A percentile compares a stretch with the other conserved stretches of the same genome.
Conservation (phyloP, 2,329 filamentous ascomycete species). For the Penicillium psychrosexuale region DNA sequence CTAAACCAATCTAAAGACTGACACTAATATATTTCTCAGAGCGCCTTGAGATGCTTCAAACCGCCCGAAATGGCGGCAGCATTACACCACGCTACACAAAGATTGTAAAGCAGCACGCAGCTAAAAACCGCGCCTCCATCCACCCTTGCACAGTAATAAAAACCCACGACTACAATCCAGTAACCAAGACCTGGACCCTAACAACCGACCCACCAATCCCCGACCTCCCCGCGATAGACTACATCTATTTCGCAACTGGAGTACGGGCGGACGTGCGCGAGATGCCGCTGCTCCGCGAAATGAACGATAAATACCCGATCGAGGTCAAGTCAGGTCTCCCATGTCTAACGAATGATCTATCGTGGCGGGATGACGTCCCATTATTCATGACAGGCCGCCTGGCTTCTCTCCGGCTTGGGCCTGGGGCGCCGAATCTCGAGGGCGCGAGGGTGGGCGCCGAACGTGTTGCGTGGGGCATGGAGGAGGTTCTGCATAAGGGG, state of each 20-base stretch:
- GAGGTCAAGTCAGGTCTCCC: slow-evolving; percentile 64
- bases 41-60: slow-evolving; percentile 62
- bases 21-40: slow-evolving; percentile 40
- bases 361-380: slow-evolving; percentile 71
- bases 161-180: slow-evolving; percentile 51
- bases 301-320: slow-evolving; percentile 61
- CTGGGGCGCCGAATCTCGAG: slow-evolving; percentile 69
- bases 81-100: slow-evolving; percentile 68
- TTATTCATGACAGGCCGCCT: slow-evolving; percentile 68
- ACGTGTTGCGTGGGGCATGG: slow-evolving; percentile 67
- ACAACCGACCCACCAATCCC: slow-evolving; percentile 53
- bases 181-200: slow-evolving; percentile 51
- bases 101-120: slow-evolving; percentile 60
- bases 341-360: slow-evolving; percentile 70
- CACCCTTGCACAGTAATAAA: slow-evolving; percentile 57
- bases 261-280: slow-evolving; percentile 61
- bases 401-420: slow-evolving; percentile 66
- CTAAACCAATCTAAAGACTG: neutral
- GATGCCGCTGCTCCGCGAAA: slow-evolving; percentile 60
- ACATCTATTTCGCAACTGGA: slow-evolving; percentile 74
- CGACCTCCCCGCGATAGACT: slow-evolving; percentile 55
- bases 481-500: slow-evolving; percentile 52
- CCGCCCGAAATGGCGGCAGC: slow-evolving; percentile 71
- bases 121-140: slow-evolving; percentile 53
- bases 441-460: slow-evolving; percentile 71